Conservation (phyloP, 1,139 yeast genomes). For the Yamadazyma jaroonii region DNA sequence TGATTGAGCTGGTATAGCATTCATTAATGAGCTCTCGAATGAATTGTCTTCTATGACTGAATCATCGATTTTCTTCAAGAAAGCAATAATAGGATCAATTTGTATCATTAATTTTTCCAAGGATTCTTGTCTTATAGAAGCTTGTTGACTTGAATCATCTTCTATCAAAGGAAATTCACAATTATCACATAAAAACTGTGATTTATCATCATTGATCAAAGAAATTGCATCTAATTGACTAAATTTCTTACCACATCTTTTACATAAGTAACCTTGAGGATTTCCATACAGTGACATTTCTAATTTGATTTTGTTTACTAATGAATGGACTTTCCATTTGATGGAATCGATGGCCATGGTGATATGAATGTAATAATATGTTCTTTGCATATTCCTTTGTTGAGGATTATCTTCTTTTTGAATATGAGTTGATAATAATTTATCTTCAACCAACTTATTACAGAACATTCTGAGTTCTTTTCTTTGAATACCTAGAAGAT, state of each 20-base stretch:
- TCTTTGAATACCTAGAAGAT: conserved; percentile 75
- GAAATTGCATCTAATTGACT: conserved; percentile 88
- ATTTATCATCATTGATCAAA: conserved; percentile 71
- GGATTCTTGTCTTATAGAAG: conserved; percentile 76
- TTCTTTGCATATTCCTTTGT: conserved; percentile 65
- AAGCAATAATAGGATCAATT: conserved; percentile 82
- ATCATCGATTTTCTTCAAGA: conserved; percentile 83
- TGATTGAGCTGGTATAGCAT: conserved; percentile 83
- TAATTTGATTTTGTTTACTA: conserved; percentile 75
- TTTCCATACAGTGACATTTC: conserved; percentile 80
- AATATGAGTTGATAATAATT: conserved; percentile 61
- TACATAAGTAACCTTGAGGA: conserved; percentile 93
- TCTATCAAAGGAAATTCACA: conserved; percentile 78
- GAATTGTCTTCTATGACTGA: conserved; percentile 82
- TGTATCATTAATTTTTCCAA: conserved; percentile 84
- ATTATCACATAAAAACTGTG: conserved; percentile 79
- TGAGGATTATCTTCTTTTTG: conserved; percentile 83
- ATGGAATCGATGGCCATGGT: conserved; percentile 94
- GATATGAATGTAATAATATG: conserved; percentile 82
- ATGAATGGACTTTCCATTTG: conserved; percentile 92
- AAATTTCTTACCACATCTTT: conserved; percentile 76
- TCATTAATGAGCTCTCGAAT: conserved; percentile 75
- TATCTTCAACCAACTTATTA: conserved; percentile 79
- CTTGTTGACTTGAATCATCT: conserved; percentile 85
- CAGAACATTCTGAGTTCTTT: conserved; percentile 85